Evolutionary conservation across 148 eudicot species (phyloP), one percentile per base, ranked within the genome.

Genomic region (Vaccinium macrocarpon): DNA sequence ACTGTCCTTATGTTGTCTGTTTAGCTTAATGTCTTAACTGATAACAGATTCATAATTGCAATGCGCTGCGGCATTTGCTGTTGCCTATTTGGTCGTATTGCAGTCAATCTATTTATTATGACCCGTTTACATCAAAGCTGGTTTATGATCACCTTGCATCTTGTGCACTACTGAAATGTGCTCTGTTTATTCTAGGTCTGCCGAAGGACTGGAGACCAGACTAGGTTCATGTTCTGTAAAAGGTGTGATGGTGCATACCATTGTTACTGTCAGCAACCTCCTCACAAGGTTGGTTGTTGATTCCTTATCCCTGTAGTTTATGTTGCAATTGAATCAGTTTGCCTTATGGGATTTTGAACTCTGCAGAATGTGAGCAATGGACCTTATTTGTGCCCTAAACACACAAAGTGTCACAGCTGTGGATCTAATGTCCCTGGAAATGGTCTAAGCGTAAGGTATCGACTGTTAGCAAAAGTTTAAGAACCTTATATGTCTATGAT

Each of bases 201-300:
- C 84, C 91, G 95, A 35, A 92, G 95, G 81, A 90, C 98, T 81
- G 98, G 97, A 76, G 99, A 97, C 86, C 98, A 94, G 80, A 91
- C 87, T 51, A 95, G 92, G 86, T 95, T 97, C 81, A 97, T 93
- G 90, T 97, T 93, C 85, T 97, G 99, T 91, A 92, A 89, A 87
- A 93, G 99, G 86, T 97, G 99, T 82, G 99, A 97, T 90, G 99
- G 92, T 76, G 99, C 97, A 72, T 90, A 91, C 85, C 99, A 97
- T 81, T 97, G 99, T 89, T 95, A 97, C 85, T 97, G 99, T 78
- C 94, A 91, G 95, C 99, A 97, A 81, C 98, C 99, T 85, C 99
- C 99, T 8, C 99, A 97, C 82, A 97, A 97, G 99, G 99, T 96
- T 42, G 48, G 59, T 21, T 51, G 12, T 74, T 64, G 56, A 21